A percentile compares a stretch with the other conserved stretches of the same genome.
phyloP scores from a whole-genome alignment of 2,329 filamentous ascomycete genomes.

The Gnomoniopsis sp. region DNA sequence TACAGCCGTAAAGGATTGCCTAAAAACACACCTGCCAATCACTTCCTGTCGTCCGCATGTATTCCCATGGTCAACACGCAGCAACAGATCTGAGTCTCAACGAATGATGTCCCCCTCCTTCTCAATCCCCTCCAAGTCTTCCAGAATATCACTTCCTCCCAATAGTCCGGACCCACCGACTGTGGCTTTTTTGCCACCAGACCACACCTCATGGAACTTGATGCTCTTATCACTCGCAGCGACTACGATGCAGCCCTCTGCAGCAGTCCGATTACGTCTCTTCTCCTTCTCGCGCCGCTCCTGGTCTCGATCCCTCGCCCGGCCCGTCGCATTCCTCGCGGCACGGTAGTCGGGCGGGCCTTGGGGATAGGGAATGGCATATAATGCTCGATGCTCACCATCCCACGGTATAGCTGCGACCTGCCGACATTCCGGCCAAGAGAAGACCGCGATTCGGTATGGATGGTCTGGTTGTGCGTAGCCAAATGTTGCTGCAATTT shows the following conservation, averaged over 20 bases:
- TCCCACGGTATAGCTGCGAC: slow-evolving; percentile 84
- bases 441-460: slow-evolving; percentile 86
- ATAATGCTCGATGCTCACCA: slow-evolving; percentile 74
- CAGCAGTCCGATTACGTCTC: slow-evolving; percentile 46
- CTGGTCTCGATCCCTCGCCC: slow-evolving; percentile 19
- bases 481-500: slow-evolving; percentile 91
- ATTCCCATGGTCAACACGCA: no score
- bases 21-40: neutral
- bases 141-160: slow-evolving; percentile 81
- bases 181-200: slow-evolving; percentile 54
- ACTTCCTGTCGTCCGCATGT: neutral
- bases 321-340: slow-evolving; percentile 38
- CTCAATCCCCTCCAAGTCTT: slow-evolving; percentile 76
- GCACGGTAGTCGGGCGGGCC: slow-evolving; percentile 33
- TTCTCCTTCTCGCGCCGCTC: slow-evolving; percentile 36
- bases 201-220: slow-evolving; percentile 95
- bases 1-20: neutral
- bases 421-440: slow-evolving; percentile 87
- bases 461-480: slow-evolving; percentile 89
- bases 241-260: slow-evolving; percentile 84
- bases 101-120: slow-evolving; percentile 70
- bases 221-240: slow-evolving; percentile 89
- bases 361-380: slow-evolving; percentile 79
- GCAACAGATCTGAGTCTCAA: slow-evolving; percentile 43
- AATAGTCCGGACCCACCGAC: slow-evolving; percentile 57